Evolutionary conservation across 1,284 basidiomycete genomes (phyloP).

Genomic region (Irpex sp.): DNA sequence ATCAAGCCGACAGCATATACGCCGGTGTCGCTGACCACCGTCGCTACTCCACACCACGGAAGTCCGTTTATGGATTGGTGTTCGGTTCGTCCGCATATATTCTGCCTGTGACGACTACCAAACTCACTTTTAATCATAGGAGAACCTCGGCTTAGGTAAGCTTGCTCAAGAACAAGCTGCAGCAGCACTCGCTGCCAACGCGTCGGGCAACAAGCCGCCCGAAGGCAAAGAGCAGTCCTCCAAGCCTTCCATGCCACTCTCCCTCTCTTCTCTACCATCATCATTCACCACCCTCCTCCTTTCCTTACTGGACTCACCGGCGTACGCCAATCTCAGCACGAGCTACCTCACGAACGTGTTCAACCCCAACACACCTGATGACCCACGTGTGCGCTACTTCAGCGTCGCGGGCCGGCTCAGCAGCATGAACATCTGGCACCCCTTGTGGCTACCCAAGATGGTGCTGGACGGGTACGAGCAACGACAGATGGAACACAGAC

Average conservation of each 20-base stretch:
- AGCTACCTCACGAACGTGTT: constrained; percentile 83
- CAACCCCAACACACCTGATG: constrained; percentile 89
- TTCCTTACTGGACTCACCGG: constrained; percentile 94
- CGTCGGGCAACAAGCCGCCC: background rate
- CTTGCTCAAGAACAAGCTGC: constrained; percentile 34
- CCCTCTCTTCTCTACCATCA: constrained; percentile 63
- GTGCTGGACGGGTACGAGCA: constrained; percentile 83
- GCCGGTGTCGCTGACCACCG: constrained; percentile 85
- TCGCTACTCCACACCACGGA: constrained; percentile 93
- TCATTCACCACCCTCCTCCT: constrained; percentile 87
- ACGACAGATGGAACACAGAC: constrained; percentile 39
- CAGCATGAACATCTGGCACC: constrained; percentile 84
- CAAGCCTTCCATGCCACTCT: constrained; percentile 31
- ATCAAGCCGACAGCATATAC: constrained; percentile 81
- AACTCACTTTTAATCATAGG: constrained; percentile 34
- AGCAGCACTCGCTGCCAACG: background rate
- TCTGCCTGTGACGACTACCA: constrained; percentile 9
- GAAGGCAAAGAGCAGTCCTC: constrained; percentile 21
- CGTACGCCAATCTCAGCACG: constrained; percentile 94
- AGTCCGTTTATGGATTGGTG: constrained; percentile 99
- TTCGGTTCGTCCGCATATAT: constrained; percentile 32
- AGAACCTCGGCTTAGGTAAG: constrained; percentile 84
- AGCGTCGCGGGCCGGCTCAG: constrained; percentile 81
- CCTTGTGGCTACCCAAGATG: constrained; percentile 95
- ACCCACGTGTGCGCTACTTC: constrained; percentile 86